Evolutionary conservation across 1,284 basidiomycete species (phyloP).

Genomic region (Ustilago tritici): DNA sequence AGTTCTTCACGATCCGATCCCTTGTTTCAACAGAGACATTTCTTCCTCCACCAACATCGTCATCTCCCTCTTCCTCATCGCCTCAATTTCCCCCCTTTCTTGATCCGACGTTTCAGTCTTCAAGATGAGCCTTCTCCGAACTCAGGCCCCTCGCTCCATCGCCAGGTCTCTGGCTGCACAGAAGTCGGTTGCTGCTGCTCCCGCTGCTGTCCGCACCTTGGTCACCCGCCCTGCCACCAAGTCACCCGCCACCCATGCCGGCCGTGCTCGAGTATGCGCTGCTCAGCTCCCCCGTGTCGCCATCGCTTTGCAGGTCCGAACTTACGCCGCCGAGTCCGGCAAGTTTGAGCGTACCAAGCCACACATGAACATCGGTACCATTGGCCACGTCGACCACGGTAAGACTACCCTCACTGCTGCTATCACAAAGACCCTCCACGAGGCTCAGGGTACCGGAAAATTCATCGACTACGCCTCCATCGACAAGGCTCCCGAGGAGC

Average conservation of each 20-base stretch:
- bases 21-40: conserved; percentile 22
- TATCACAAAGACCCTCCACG: conserved; percentile 94
- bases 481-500: conserved; percentile 99
- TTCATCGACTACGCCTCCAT: conserved; percentile 98
- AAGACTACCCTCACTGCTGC: conserved; percentile 96
- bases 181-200: conserved; percentile 42
- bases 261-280: conserved; percentile 41
- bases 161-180: conserved; percentile 40
- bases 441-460: conserved; percentile 80
- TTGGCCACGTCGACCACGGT: conserved; percentile 72
- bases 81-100: conserved; percentile 19
- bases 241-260: conserved; percentile 36
- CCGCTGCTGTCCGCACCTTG: conserved; percentile 39
- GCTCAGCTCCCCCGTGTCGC: conserved; percentile 42
- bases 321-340: conserved; percentile 75
- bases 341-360: conserved; percentile 88
- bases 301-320: conserved; percentile 61
- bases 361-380: conserved; percentile 81
- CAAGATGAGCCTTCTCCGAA: conserved; percentile 55
- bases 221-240: conserved; percentile 37
- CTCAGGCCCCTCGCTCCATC: conserved; percentile 50
- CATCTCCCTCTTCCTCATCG: conserved; percentile 18
- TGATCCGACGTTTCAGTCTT: conserved; percentile 19
- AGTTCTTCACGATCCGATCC: neutral
- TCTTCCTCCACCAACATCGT: conserved; percentile 32